phyloP scores from a whole-genome alignment of 805 yeast genomes.

The Dipodascopsis uninucleata region DNA sequence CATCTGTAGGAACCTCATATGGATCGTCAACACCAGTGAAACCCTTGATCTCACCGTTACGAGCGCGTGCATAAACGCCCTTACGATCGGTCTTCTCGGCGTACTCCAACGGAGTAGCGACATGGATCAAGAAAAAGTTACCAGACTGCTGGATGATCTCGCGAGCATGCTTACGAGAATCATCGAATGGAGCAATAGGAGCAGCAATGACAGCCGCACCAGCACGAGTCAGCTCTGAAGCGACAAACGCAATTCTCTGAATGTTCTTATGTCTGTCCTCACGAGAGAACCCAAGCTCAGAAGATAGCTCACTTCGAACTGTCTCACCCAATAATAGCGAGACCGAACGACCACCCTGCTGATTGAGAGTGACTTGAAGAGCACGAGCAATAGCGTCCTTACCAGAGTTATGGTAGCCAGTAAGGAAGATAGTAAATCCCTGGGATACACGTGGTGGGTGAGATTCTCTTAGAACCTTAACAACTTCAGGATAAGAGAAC shows the following conservation, averaged over 20 bases:
- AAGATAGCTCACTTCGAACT: slow-evolving; percentile 40
- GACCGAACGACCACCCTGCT: slow-evolving; percentile 80
- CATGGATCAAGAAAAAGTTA: slow-evolving; percentile 50
- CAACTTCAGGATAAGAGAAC: slow-evolving; percentile 97
- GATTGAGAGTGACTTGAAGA: slow-evolving; percentile 83
- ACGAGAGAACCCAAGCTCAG: slow-evolving; percentile 42
- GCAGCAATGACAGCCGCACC: slow-evolving; percentile 86
- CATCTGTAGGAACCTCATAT: slow-evolving; percentile 48
- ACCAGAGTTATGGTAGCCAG: slow-evolving; percentile 58
- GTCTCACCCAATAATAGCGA: slow-evolving; percentile 52
- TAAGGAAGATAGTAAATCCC: slow-evolving; percentile 76
- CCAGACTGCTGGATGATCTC: slow-evolving; percentile 48
- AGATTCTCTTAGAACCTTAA: slow-evolving; percentile 79
- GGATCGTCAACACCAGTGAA: slow-evolving; percentile 47
- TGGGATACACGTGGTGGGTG: slow-evolving; percentile 89
- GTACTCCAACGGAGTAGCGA: slow-evolving; percentile 48
- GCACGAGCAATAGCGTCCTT: slow-evolving; percentile 72
- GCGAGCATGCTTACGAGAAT: slow-evolving; percentile 44
- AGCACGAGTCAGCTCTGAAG: slow-evolving; percentile 76
- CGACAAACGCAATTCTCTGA: slow-evolving; percentile 56
- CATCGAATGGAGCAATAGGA: slow-evolving; percentile 47
- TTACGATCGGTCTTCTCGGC: slow-evolving; percentile 48
- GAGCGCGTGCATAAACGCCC: slow-evolving; percentile 48
- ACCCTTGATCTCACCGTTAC: slow-evolving; percentile 47
- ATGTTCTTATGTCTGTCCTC: slow-evolving; percentile 41